Base-by-base conservation (phyloP, 2,329 filamentous ascomycete species). In the Basipetospora chlamydospora region DNA sequence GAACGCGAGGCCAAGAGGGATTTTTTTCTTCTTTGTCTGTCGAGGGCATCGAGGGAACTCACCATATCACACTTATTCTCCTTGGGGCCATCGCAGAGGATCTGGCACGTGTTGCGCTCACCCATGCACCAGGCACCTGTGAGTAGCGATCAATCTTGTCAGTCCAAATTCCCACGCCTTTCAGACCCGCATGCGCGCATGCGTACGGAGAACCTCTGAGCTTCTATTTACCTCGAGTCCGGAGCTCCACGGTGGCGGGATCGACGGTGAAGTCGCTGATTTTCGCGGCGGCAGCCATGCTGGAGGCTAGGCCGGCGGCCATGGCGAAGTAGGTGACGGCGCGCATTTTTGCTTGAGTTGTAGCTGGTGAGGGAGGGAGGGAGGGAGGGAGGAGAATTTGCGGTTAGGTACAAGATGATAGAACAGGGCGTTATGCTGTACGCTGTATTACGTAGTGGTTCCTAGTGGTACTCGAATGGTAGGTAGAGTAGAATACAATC, bases 51-150 rank as follows among this genome's bases (percentile, higher is more conserved):
- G n/a, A 28, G 12, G 26, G 18, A 13, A 32, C 35, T 26, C n/a
- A 38, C 35, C n/a, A 32, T 26, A 22, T 32, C 35, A 18, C 35
- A 38, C 12, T 13, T 32, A 28, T 38, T 38, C 22, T 38, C 28
- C 35, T 18, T 28, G 15, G 35, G 20, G 29, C 28, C 35, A 18
- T 20, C 21, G 15, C 35, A 38, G 16, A 38, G 35, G 13, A 21
- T 3, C n/a, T 26, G 6, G 28, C 35, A 38, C 5, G 35, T 38
- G 17, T 38, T 38, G 16, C 35, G 35, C 35, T 38, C 28, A 17
- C 35, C 35, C 15, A 38, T 33, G 22, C 35, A 38, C 35, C 35
- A 38, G 8, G 28, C 20, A 30, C 28, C 35, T 38, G 21, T 29
- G 9, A 16, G 5, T 10, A 10, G 9, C 33, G 17, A 25, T 16